Conservation (phyloP, 164 flowering plant species). For the Taxillus chinensis region DNA sequence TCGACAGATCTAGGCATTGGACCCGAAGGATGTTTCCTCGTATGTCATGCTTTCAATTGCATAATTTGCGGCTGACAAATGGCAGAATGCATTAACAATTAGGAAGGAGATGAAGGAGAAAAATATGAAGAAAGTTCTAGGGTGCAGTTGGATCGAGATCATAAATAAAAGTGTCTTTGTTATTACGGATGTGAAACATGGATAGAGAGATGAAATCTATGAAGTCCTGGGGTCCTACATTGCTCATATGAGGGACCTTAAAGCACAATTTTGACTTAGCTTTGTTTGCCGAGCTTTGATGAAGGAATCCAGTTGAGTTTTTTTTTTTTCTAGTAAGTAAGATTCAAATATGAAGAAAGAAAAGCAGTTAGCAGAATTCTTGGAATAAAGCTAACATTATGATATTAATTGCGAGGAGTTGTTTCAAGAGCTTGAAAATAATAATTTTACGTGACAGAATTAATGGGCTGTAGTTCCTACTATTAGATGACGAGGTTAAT, state of each 20-base stretch:
- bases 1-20: conserved; percentile 31
- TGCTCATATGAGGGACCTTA: conserved; percentile 23
- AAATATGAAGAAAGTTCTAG: conserved; percentile 46
- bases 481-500: no score
- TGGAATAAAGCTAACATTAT: no score
- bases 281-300: no score
- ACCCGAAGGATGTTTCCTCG: conserved; percentile 63
- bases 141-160: conserved; percentile 80
- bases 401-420: no score
- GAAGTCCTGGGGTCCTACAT: conserved; percentile 19
- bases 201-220: conserved; percentile 29
- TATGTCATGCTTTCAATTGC: conserved; percentile 70
- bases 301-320: no score
- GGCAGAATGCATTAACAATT: conserved; percentile 39
- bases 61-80: conserved; percentile 54
- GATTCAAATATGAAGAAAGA: no score
- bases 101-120: conserved; percentile 60
- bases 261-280: no score
- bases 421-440: no score
- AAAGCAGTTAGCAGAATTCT: no score
- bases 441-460: no score
- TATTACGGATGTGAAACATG: conserved; percentile 37
- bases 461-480: no score
- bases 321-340: no score
- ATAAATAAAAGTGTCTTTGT: conserved; percentile 41